A percentile compares a stretch with the other conserved stretches of the same genome.
These are phyloP conservation scores for Xylaria sp. DNA, from an alignment of 2,329 filamentous ascomycete species.

Conservation along the genomic window DNA sequence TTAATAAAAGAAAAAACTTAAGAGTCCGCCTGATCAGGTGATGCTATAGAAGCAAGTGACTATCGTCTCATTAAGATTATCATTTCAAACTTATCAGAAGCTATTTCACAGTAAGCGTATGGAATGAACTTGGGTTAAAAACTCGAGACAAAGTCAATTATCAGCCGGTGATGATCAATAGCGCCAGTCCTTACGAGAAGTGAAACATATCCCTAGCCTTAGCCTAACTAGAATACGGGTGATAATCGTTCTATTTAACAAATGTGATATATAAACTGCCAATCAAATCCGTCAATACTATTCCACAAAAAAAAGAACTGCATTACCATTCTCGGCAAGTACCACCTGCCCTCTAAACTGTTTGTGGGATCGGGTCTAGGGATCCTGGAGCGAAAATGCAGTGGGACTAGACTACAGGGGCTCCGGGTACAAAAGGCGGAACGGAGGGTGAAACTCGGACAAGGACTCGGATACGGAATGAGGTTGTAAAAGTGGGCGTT, in stretches of 20 bases:
- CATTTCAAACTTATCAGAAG: not conserved
- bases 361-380: not conserved
- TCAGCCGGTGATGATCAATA: not conserved
- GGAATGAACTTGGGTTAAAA: not conserved
- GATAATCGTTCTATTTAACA: not conserved
- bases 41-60: not conserved
- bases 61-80: not conserved
- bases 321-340: slow-evolving; percentile 23
- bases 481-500: not conserved
- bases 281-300: not conserved
- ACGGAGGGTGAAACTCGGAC: not conserved
- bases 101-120: not conserved
- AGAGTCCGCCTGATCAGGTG: not conserved
- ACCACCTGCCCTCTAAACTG: not conserved
- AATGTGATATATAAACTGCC: not conserved
- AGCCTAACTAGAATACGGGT: not conserved
- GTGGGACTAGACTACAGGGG: slow-evolving; percentile 17
- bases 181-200: not conserved
- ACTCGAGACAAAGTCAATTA: not conserved
- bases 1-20: not conserved
- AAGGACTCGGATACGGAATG: not conserved
- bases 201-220: not conserved
- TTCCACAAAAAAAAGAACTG: slow-evolving; percentile 19
- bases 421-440: not conserved
- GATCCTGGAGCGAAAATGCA: not conserved